Conservation (phyloP, 768 basidiomycete species). For the Hygrophorus pudorinus region DNA sequence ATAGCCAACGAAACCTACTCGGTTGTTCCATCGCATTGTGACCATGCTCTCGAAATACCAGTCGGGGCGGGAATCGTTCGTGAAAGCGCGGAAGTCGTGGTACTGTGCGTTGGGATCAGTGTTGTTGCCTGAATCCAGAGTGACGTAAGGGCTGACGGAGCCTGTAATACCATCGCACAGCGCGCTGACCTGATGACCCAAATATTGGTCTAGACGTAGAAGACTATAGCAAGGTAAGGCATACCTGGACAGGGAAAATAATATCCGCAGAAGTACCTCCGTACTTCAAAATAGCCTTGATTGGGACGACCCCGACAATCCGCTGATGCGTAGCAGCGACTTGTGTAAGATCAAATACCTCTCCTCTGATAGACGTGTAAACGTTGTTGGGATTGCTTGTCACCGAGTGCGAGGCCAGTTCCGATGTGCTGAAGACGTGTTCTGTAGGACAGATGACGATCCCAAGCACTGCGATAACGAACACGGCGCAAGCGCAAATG, state of each 20-base stretch:
- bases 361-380: constrained; percentile 79
- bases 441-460: constrained; percentile 89
- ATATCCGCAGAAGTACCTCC: constrained; percentile 66
- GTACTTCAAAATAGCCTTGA: constrained; percentile 71
- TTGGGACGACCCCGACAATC: constrained; percentile 61
- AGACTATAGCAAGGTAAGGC: constrained; percentile 9
- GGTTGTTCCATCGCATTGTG: constrained; percentile 79
- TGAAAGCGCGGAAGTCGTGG: constrained; percentile 90
- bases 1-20: constrained; percentile 82
- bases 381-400: constrained; percentile 61
- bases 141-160: constrained; percentile 74
- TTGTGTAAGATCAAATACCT: constrained; percentile 80
- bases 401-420: constrained; percentile 66
- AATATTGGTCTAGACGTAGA: constrained; percentile 1
- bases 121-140: constrained; percentile 66
- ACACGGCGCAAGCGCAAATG: constrained; percentile 77
- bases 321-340: constrained; percentile 60
- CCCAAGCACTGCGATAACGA: constrained; percentile 87
- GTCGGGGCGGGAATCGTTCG: constrained; percentile 87
- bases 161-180: constrained; percentile 84
- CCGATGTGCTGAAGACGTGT: constrained; percentile 75
- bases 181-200: constrained; percentile 63
- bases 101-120: constrained; percentile 72
- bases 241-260: constrained; percentile 91
- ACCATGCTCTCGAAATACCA: constrained; percentile 99